phyloP scores from a whole-genome alignment of 2,329 filamentous ascomycete species.

The Penicillium sp. region DNA sequence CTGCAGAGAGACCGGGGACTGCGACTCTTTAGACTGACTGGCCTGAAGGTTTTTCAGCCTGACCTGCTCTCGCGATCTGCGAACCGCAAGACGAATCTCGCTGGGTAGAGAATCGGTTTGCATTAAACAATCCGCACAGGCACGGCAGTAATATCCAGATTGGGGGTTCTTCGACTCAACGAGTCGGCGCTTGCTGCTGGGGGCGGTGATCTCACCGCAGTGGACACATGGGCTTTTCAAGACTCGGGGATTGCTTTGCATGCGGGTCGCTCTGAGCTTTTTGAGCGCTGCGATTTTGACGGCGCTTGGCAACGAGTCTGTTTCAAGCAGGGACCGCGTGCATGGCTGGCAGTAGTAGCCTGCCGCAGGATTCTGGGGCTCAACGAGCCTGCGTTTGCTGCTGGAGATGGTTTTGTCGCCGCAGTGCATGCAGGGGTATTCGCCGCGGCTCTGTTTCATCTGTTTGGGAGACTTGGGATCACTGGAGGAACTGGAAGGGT shows the following conservation, averaged over 20 bases:
- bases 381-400: constrained; percentile 5
- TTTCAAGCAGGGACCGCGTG: constrained; percentile 1
- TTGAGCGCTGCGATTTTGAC: background rate
- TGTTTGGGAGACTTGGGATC: background rate
- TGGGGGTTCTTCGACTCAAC: background rate
- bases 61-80: constrained; percentile 3
- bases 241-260: background rate
- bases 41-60: background rate
- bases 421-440: constrained; percentile 5
- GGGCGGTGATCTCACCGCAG: constrained; percentile 2
- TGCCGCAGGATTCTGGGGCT: constrained; percentile 1
- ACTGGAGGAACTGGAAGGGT: background rate
- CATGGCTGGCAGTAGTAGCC: constrained; percentile 10
- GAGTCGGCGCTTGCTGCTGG: constrained; percentile 8
- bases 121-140: background rate
- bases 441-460: constrained; percentile 6
- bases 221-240: constrained; percentile 4
- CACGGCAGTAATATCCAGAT: constrained; percentile 7
- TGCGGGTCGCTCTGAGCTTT: background rate
- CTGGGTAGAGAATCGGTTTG: background rate
- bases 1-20: background rate
- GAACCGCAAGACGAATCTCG: background rate
- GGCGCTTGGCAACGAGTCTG: background rate
- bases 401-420: constrained; percentile 4
- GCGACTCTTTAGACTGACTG: background rate